Percentiles rank a stretch among this genome's conserved stretches.
Conservation (phyloP, 2,329 filamentous ascomycete genomes). For the Lachnellula cervina region DNA sequence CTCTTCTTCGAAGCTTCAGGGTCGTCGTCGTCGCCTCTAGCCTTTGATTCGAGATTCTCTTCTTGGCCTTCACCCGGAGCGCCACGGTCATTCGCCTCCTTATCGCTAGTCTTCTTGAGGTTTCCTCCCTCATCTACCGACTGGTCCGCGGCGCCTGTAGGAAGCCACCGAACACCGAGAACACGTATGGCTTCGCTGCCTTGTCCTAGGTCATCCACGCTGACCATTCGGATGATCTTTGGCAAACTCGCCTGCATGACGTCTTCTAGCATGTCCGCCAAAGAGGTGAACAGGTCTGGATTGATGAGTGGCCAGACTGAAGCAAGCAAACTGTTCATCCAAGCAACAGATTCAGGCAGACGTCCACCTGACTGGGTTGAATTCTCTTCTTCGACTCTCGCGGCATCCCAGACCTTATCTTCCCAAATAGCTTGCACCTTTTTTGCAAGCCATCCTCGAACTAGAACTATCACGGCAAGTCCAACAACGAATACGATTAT, state of each 20-base stretch:
- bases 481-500: conserved; percentile 8
- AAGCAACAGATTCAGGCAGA: conserved; percentile 50
- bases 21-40: conserved; percentile 30
- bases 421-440: conserved; percentile 60
- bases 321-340: conserved; percentile 65
- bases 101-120: conserved; percentile 36
- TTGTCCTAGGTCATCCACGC: conserved; percentile 70
- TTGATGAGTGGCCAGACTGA: conserved; percentile 72
- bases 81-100: conserved; percentile 46
- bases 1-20: conserved; percentile 31
- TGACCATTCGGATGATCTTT: conserved; percentile 66
- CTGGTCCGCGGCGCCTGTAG: conserved; percentile 61
- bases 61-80: conserved; percentile 36
- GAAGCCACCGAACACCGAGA: conserved; percentile 67
- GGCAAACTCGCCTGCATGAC: conserved; percentile 75
- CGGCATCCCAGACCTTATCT: conserved; percentile 65
- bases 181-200: conserved; percentile 67
- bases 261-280: conserved; percentile 69
- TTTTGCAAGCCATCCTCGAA: conserved; percentile 56
- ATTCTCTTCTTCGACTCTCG: conserved; percentile 45
- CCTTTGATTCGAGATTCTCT: conserved; percentile 30
- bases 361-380: conserved; percentile 27
- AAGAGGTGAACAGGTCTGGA: conserved; percentile 64
- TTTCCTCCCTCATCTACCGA: conserved; percentile 56
- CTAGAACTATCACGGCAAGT: conserved; percentile 38